A percentile compares a stretch with the other conserved stretches of the same genome.
Conservation (phyloP, 2,329 filamentous ascomycete genomes). For the Ceratocystis huliohia region DNA sequence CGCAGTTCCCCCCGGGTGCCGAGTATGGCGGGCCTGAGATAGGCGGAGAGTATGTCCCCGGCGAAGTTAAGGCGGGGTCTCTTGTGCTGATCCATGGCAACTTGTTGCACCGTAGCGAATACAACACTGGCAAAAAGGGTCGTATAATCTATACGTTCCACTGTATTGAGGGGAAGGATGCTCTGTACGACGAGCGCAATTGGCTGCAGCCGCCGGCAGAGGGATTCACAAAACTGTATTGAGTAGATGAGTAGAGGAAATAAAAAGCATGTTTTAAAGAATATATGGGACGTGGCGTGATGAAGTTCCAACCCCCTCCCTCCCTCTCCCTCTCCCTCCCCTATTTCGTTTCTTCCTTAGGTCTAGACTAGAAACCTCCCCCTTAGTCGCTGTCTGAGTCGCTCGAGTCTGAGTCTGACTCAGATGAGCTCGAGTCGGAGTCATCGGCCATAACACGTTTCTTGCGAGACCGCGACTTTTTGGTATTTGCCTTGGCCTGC, state of each 20-base stretch:
- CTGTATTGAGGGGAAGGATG: constrained; percentile 68
- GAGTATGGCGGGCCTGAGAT: constrained; percentile 33
- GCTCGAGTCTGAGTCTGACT: constrained; percentile 27
- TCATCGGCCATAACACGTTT: constrained; percentile 23
- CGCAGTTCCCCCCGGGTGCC: constrained; percentile 45
- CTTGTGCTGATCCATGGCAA: constrained; percentile 94
- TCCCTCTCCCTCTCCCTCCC: background rate
- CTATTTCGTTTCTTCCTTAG: too few relatives aligned
- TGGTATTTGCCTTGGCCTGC: constrained; percentile 27
- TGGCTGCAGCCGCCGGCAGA: constrained; percentile 78
- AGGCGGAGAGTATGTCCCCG: constrained; percentile 53
- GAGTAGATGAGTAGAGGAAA: background rate
- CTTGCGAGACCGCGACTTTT: constrained; percentile 27
- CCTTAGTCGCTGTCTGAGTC: constrained; percentile 22
- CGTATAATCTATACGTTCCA: constrained; percentile 97
- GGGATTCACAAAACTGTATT: constrained; percentile 61
- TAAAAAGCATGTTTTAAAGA: background rate
- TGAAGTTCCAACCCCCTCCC: background rate
- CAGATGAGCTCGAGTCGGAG: constrained; percentile 26
- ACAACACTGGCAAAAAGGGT: constrained; percentile 72
- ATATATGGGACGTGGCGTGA: constrained; percentile 1
- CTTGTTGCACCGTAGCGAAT: constrained; percentile 89
- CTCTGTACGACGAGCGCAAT: constrained; percentile 72
- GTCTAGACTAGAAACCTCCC: background rate
- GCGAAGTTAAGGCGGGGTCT: constrained; percentile 81